These are phyloP conservation scores for Debaryomyces robertsiae DNA, from an alignment of 1,139 yeast genomes.

Conservation along the genomic window DNA sequence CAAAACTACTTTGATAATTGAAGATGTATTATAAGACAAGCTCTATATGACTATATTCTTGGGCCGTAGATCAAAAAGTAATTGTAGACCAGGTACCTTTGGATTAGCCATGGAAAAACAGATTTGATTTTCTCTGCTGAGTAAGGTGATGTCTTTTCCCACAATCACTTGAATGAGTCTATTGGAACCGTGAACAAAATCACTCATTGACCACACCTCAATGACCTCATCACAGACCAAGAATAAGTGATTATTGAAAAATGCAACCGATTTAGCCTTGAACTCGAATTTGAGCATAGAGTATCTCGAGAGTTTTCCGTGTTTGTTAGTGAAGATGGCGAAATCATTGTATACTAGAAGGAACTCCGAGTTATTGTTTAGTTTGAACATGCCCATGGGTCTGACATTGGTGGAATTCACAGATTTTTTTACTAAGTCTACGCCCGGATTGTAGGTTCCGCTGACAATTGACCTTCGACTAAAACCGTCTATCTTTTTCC, in stretches of 20 bases:
- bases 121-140: constrained; percentile 45
- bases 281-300: constrained; percentile 64
- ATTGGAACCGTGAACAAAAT: constrained; percentile 50
- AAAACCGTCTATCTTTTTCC: constrained; percentile 33
- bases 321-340: constrained; percentile 68
- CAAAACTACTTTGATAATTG: too few relatives aligned
- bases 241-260: constrained; percentile 60
- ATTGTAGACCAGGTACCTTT: constrained; percentile 60
- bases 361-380: constrained; percentile 54
- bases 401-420: constrained; percentile 40
- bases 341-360: constrained; percentile 72
- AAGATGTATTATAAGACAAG: background rate
- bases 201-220: constrained; percentile 67
- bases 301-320: constrained; percentile 62
- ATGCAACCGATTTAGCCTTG: constrained; percentile 58
- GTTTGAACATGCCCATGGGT: constrained; percentile 67
- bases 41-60: constrained; percentile 3
- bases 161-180: constrained; percentile 70
- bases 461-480: constrained; percentile 24
- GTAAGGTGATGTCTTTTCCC: constrained; percentile 62
- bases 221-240: constrained; percentile 68
- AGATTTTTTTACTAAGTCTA: constrained; percentile 37
- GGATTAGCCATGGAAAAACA: constrained; percentile 74
- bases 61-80: constrained; percentile 34
- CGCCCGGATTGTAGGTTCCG: constrained; percentile 19